These are phyloP conservation scores for Solanum dulcamara DNA, from an alignment of 257 asterid species.

Conservation along the genomic window DNA sequence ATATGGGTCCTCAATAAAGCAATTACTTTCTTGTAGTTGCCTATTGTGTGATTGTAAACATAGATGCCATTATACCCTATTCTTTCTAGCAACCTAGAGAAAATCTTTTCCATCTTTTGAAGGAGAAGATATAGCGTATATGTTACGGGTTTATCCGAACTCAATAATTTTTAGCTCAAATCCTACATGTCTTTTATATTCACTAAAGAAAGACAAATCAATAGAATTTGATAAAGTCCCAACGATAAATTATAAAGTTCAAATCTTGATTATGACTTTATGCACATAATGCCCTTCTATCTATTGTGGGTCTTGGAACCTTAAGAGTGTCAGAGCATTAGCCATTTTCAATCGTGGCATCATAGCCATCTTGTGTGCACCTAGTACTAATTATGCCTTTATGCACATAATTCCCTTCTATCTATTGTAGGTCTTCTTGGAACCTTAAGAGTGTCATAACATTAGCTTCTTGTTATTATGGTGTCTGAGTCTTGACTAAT, in stretches of 20 bases:
- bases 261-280: neutral
- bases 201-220: neutral
- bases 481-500: neutral
- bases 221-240: neutral
- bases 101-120: neutral
- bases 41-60: neutral
- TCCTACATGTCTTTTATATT: neutral
- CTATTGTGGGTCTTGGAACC: too few species aligned
- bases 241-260: neutral
- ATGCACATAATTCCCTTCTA: neutral
- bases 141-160: neutral
- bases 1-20: neutral
- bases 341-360: neutral
- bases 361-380: accelerated
- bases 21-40: neutral
- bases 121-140: neutral
- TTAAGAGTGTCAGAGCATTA: too few species aligned
- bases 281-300: too few species aligned
- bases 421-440: neutral
- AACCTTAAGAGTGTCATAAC: neutral
- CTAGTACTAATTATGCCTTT: neutral
- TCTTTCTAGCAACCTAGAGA: neutral
- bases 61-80: neutral
- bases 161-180: neutral
- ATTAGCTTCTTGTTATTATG: neutral